Evolutionary conservation across 129 eudicot species (phyloP).

Genomic region (Centella asiatica): DNA sequence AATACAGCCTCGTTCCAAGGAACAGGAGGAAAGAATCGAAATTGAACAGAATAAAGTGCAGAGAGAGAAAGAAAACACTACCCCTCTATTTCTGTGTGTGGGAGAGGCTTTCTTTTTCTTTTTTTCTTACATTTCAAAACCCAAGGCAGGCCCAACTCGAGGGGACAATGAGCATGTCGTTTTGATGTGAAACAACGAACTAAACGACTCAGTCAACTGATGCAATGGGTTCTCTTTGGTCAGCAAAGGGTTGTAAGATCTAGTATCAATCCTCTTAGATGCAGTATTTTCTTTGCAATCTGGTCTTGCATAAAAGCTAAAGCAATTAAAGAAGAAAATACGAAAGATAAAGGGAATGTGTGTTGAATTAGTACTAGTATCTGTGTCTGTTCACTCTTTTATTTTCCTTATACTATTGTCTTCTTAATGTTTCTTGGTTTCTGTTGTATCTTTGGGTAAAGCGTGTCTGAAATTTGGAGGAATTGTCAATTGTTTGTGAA

Average conservation of each 20-base stretch:
- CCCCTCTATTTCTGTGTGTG: too few relatives aligned
- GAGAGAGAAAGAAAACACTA: not conserved
- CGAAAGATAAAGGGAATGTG: slow-evolving; percentile 30
- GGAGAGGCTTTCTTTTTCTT: not conserved
- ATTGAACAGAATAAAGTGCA: slow-evolving; percentile 84
- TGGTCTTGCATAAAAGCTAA: slow-evolving; percentile 36
- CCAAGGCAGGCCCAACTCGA: slow-evolving; percentile 33
- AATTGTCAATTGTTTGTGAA: slow-evolving; percentile 18
- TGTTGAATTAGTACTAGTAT: slow-evolving; percentile 2
- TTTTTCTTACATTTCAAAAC: slow-evolving; percentile 17
- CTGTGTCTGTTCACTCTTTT: not conserved
- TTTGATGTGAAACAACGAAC: slow-evolving; percentile 1
- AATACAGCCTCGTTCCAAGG: slow-evolving; percentile 35
- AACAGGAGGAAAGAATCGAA: slow-evolving; percentile 46
- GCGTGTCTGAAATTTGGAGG: slow-evolving; percentile 19
- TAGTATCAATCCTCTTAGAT: slow-evolving; percentile 3
- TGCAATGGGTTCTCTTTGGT: slow-evolving; percentile 21
- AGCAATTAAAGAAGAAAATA: slow-evolving; percentile 29
- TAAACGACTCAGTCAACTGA: slow-evolving; percentile 25
- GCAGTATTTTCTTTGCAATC: slow-evolving; percentile 17
- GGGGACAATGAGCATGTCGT: slow-evolving; percentile 31
- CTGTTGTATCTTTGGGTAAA: slow-evolving; percentile 17
- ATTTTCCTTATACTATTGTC: not conserved
- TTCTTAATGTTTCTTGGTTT: slow-evolving; percentile 27
- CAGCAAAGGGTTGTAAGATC: slow-evolving; percentile 18